Conservation (phyloP, 176 grass and related monocot genomes). For the Thalia dealbata region DNA sequence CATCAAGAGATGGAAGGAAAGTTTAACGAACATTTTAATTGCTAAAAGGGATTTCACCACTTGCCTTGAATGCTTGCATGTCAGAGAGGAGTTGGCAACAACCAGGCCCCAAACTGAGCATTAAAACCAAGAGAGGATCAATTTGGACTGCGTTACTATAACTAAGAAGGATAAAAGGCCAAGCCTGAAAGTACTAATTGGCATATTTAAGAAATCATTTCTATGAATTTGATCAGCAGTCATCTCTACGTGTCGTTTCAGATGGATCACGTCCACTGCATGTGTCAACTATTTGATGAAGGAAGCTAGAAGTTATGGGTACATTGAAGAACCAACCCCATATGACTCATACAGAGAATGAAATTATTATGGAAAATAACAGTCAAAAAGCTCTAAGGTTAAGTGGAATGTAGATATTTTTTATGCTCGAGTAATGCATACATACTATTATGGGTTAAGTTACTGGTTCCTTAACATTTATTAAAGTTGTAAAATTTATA, state of each 20-base stretch:
- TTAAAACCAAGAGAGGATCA: slow-evolving; percentile 32
- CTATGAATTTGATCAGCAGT: neutral
- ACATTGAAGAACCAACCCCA: no score
- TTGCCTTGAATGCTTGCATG: slow-evolving; percentile 99
- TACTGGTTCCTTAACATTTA: no score
- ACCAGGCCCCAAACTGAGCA: slow-evolving; percentile 80
- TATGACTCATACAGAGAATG: no score
- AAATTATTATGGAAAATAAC: no score
- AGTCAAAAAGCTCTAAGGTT: no score
- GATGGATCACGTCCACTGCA: no score
- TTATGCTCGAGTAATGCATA: no score
- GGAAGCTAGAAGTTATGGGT: no score
- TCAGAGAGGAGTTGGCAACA: slow-evolving; percentile 97
- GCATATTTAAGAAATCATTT: neutral
- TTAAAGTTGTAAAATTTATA: no score
- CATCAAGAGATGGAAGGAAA: neutral
- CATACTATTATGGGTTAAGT: no score
- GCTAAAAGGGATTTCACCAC: slow-evolving; percentile 20
- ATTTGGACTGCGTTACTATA: slow-evolving; percentile 9
- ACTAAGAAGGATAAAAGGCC: neutral
- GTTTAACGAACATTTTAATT: neutral
- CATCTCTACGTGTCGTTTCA: neutral
- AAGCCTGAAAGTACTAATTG: neutral
- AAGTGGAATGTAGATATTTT: no score
- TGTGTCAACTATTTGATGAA: no score